Percentiles rank a stretch among this genome's conserved stretches.
phyloP scores from a whole-genome alignment of 2,329 filamentous ascomycete genomes.

The Fusarium coffeatum region DNA sequence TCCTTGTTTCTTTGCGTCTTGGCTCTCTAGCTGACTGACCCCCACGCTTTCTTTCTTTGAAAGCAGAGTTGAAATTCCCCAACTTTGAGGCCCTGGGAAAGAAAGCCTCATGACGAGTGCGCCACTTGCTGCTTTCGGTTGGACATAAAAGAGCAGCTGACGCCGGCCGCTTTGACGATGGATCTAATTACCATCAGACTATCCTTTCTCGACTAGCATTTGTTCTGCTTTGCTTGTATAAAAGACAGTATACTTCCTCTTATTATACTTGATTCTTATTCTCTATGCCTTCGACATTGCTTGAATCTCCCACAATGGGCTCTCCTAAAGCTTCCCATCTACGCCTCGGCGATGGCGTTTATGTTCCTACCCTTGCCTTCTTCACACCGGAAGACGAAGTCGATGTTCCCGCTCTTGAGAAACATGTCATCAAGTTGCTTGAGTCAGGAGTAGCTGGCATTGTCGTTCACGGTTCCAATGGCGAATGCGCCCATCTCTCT shows the following conservation, averaged over 20 bases:
- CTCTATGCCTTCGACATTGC: constrained; percentile 43
- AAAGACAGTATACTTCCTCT: constrained; percentile 14
- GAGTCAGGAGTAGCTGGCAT: constrained; percentile 79
- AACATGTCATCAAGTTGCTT: constrained; percentile 58
- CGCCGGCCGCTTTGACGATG: constrained; percentile 25
- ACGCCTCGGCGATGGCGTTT: constrained; percentile 50
- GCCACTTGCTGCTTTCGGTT: constrained; percentile 25
- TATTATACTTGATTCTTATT: not conserved
- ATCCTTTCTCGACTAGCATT: constrained; percentile 14
- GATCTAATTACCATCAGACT: constrained; percentile 5
- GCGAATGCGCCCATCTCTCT: constrained; percentile 83
- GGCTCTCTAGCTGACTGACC: constrained; percentile 25
- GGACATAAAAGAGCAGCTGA: constrained; percentile 46
- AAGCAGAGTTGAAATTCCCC: not conserved
- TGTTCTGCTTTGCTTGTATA: constrained; percentile 23
- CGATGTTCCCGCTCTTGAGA: constrained; percentile 48
- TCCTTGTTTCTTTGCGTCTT: not conserved
- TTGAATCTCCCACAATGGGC: constrained; percentile 42
- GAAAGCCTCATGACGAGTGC: constrained; percentile 44
- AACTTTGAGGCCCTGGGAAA: constrained; percentile 26
- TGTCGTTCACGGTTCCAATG: constrained; percentile 84
- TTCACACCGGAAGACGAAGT: constrained; percentile 52
- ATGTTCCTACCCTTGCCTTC: constrained; percentile 54
- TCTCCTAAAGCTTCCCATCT: constrained; percentile 44
- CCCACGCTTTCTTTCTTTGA: constrained; percentile 30